Percentiles rank a stretch among this genome's conserved stretches.
phyloP scores from a whole-genome alignment of 371 early-diverging fungal genomes.

The Coemansia sp. region DNA sequence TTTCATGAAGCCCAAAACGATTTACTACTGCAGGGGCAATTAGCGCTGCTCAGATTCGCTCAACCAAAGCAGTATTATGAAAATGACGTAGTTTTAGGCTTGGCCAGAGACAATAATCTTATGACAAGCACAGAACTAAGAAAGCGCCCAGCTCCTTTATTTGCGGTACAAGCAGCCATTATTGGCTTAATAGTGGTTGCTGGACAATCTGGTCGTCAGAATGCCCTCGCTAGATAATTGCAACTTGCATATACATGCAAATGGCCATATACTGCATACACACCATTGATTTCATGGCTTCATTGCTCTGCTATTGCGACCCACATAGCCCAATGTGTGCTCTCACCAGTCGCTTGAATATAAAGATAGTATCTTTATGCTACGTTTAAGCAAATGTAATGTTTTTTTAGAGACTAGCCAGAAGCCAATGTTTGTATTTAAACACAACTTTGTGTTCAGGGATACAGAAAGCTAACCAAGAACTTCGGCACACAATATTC shows the following conservation, averaged over 20 bases:
- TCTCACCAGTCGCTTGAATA: background rate
- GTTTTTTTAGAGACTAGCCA: background rate
- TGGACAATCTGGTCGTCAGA: background rate
- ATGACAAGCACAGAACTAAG: background rate
- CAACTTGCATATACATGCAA: background rate
- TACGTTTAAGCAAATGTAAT: background rate
- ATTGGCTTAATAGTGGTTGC: background rate
- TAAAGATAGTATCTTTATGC: background rate
- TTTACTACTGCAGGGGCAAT: constrained; percentile 3
- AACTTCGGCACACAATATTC: background rate
- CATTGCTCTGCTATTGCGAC: background rate
- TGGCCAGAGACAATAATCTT: background rate
- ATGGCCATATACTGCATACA: background rate
- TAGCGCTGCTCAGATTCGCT: background rate
- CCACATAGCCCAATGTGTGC: background rate
- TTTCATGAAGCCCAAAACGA: background rate
- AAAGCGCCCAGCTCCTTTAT: background rate
- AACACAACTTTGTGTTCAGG: background rate
- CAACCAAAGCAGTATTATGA: background rate
- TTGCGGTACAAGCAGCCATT: background rate
- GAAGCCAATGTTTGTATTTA: background rate
- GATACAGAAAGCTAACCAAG: background rate
- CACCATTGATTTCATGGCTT: background rate
- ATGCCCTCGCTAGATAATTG: too few species aligned
- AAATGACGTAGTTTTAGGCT: constrained; percentile 4